phyloP scores from a whole-genome alignment of 495 filamentous ascomycete genomes.

The Penicillium desertorum region DNA sequence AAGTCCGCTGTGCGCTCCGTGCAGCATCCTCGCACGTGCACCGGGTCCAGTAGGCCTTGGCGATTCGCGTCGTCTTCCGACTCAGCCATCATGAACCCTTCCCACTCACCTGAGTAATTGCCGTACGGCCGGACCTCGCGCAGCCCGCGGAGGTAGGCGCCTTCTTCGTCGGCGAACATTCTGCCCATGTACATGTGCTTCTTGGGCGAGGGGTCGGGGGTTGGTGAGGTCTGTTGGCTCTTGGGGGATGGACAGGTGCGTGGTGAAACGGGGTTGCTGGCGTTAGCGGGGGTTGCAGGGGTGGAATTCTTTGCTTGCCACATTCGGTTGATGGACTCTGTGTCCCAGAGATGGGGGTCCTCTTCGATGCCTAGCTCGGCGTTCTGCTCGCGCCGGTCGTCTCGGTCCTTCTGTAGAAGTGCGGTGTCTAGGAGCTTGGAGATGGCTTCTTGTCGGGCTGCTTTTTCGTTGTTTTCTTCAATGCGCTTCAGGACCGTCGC shows the following conservation, averaged over 20 bases:
- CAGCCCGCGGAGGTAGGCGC: not conserved
- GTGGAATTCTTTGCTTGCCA: not conserved
- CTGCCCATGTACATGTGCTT: constrained; percentile 6
- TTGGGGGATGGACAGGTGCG: not conserved
- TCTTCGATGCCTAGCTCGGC: constrained; percentile 7
- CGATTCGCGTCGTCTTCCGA: not conserved
- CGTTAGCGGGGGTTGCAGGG: not conserved
- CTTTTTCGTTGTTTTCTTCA: constrained; percentile 4
- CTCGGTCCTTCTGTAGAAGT: constrained; percentile 1
- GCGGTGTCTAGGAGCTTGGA: constrained; percentile 2
- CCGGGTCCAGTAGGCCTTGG: not conserved
- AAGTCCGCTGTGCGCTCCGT: not conserved
- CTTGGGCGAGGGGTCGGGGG: not conserved
- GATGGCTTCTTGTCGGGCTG: not conserved
- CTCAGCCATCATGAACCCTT: not conserved
- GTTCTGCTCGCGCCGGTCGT: not conserved
- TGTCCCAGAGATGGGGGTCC: constrained; percentile 8
- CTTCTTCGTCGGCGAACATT: not conserved
- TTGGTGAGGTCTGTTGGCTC: not conserved
- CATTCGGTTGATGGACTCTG: not conserved
- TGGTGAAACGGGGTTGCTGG: not conserved
- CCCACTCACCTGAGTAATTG: not conserved
- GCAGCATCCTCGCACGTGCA: constrained; percentile 7
- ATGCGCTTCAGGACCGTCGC: constrained; percentile 6
- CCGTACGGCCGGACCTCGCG: not conserved